Base-by-base conservation (phyloP, 2,329 filamentous ascomycete species). In the Sporothrix brunneoviolacea region DNA sequence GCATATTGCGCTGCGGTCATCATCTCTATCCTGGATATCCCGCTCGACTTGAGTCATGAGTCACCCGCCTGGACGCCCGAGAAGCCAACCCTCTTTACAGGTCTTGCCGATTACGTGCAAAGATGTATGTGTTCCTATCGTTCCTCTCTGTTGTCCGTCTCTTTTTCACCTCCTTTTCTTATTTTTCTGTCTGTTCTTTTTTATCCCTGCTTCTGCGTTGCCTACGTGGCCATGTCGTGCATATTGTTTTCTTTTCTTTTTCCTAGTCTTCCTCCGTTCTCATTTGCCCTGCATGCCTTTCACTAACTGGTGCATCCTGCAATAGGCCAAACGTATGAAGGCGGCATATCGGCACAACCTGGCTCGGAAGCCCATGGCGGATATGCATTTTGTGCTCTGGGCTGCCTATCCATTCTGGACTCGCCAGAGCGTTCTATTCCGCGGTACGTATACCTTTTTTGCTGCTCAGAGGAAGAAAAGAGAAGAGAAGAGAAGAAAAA, bases 321-420 rank as follows among this genome's bases (percentile, higher is more conserved):
- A 5, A 28, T 28, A 89, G 86, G 87, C 65, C 91, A 97, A 76
- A 94, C 88, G 10, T 96, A 86, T 67, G 93, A 98, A 71, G 93
- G 93, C 57, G 93, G 93, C 43, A 90, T 98, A 59, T 91, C 88
- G 57, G 86, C 82, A 50, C 84, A 85, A 56, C 93, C 91, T 47
- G 85, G 84, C 53, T 83, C 86, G 56, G 93, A 98, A 75, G 93
- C 91, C 49, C 93, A 98, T 69, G 93, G 93, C 54, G 93, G 89
- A 57, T 98, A 97, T 70, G 88, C 91, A 22, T 97, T 97, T 69
- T 96, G 91, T 69, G 91, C 88, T 50, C 72, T 98, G 53, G 93
- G 86, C 50, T 94, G 88, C 68, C 78, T 98, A 49, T 85, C 88
- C 61, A 88, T 97, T 57, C 71, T 97, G 42, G 90, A 88, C 61